Base-by-base conservation (phyloP, 179 eudicot species). In the Beta lomatogona region DNA sequence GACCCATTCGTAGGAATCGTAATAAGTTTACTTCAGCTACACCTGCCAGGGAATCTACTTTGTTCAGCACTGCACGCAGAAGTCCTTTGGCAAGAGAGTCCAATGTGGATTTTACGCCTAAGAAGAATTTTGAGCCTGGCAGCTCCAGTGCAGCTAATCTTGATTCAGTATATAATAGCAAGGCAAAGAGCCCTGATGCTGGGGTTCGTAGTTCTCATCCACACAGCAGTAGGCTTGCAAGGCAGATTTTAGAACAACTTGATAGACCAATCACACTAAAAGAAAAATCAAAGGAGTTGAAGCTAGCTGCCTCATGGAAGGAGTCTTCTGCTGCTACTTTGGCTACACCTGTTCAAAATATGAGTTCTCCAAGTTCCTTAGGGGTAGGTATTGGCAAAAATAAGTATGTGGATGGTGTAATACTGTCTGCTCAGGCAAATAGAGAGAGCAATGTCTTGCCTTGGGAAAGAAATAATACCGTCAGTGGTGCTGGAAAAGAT, bases 231-330 rank as follows among this genome's bases (percentile, higher is more conserved):
- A 85, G 89, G 83, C 85, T 90, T 16, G 93, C 90, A 73, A 88
- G 93, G 85, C 87, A 89, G 78, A 93, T 93, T 76, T 80, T 94
- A 82, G 98, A 91, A 84, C 96, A 91, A 79, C 90, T 96, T 48
- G 97, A 91, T 70, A 89, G 93, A 83, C 89, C 86, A 64, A 86
- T 96, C 68, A 89, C 97, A 25, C 92, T 89, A 36, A 89, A 89
- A 78, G 93, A 96, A 69, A 90, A 80, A 84, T 86, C 88, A 73
- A 91, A 89, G 78, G 98, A 96, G 82, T 82, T 92, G 89, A 90
- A 88, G 89, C 82, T 91, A 59, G 95, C 86, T 50, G 80, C 88
- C 77, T 85, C 88, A 76, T 84, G 89, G 87, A 90, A 82, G 77
- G 91, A 81, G 46, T 68, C 87, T 67, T 60, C 91, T 31, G 68